A percentile compares a stretch with the other conserved stretches of the same genome.
Conservation (phyloP, 139 green algal genomes). For the Dunaliella primolecta region DNA sequence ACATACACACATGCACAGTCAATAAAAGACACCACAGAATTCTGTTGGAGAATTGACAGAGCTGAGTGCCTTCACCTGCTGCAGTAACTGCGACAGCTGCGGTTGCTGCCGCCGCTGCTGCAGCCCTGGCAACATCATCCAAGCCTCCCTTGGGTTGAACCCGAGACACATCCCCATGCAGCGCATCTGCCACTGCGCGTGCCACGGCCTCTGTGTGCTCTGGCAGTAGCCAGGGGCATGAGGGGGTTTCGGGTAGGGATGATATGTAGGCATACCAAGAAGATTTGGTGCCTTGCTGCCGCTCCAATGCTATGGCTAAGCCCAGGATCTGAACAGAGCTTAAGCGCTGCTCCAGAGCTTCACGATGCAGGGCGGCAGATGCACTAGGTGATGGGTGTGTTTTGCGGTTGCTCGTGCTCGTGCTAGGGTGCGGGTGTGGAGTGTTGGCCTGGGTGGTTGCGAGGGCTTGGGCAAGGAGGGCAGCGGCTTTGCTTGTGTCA, state of each 20-base stretch:
- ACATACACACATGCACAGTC: too few species aligned
- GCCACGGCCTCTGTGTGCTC: neutral
- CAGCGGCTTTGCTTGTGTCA: neutral
- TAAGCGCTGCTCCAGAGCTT: too few species aligned
- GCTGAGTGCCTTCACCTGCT: too few species aligned
- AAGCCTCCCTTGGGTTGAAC: too few species aligned
- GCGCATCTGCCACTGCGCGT: neutral
- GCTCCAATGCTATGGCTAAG: neutral
- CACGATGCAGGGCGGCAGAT: neutral
- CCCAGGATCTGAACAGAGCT: neutral
- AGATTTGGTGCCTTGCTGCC: neutral
- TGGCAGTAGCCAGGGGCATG: neutral
- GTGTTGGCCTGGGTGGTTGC: neutral
- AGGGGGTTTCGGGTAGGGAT: neutral
- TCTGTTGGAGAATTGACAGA: too few species aligned
- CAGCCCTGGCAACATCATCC: too few species aligned
- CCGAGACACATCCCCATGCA: neutral
- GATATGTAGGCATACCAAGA: neutral
- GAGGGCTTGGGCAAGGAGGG: neutral
- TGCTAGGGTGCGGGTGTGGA: too few species aligned
- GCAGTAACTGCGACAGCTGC: neutral
- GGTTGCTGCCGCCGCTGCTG: neutral
- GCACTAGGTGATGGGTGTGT: neutral
- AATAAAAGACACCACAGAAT: too few species aligned
- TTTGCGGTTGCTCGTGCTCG: too few species aligned